phyloP scores from a whole-genome alignment of 2,329 filamentous ascomycete genomes.

The Tetracladium maxilliforme region DNA sequence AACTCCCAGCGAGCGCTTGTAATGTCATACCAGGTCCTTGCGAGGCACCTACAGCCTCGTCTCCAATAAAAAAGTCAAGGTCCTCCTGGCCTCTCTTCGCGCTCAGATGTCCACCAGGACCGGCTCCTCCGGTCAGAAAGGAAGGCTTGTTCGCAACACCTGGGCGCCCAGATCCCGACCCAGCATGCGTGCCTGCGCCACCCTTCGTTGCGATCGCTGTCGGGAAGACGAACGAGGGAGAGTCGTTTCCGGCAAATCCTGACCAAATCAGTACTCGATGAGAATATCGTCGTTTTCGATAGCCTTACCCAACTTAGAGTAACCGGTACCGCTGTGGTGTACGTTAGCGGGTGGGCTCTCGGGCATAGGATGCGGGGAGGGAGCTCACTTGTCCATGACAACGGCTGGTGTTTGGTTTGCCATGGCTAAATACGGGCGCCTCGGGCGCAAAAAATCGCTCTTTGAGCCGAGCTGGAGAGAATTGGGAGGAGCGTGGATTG shows the following conservation, averaged over 20 bases:
- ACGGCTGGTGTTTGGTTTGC: slow-evolving; percentile 98
- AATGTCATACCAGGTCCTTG: slow-evolving; percentile 55
- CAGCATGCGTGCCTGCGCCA: slow-evolving; percentile 51
- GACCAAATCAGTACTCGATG: neutral
- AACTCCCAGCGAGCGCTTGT: neutral
- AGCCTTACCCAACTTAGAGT: slow-evolving; percentile 85
- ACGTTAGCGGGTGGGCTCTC: neutral
- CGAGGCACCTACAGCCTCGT: slow-evolving; percentile 78
- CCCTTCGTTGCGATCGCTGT: slow-evolving; percentile 96
- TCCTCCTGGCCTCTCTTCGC: slow-evolving; percentile 94
- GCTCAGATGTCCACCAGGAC: slow-evolving; percentile 67
- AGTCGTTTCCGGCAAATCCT: slow-evolving; percentile 99
- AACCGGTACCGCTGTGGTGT: slow-evolving; percentile 78
- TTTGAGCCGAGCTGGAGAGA: too few relatives aligned
- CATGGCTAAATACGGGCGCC: too few relatives aligned
- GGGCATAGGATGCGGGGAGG: slow-evolving; percentile 15
- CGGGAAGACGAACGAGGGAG: slow-evolving; percentile 96
- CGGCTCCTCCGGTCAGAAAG: slow-evolving; percentile 83
- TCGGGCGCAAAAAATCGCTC: too few relatives aligned
- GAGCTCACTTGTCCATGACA: slow-evolving; percentile 99
- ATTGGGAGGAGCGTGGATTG: too few relatives aligned
- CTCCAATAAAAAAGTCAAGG: slow-evolving; percentile 96
- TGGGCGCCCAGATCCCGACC: slow-evolving; percentile 75
- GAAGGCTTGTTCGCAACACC: slow-evolving; percentile 89
- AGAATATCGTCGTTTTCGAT: slow-evolving; percentile 2